phyloP scores from a whole-genome alignment of 495 filamentous ascomycete genomes.

The Penicillium odoratum region DNA sequence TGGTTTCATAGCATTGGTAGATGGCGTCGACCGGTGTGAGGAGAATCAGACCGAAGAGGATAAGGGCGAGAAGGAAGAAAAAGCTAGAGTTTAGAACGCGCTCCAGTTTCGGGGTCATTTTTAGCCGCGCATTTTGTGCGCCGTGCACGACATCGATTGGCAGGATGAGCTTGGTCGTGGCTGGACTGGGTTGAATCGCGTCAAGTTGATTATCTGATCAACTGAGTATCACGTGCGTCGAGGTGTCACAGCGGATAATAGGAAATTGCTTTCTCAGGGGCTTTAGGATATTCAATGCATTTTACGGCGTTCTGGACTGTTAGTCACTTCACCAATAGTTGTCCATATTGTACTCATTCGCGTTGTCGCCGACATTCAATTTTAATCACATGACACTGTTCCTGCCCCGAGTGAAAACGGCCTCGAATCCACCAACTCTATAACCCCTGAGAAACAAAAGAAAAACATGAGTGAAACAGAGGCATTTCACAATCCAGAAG shows the following conservation, averaged over 20 bases:
- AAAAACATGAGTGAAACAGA: constrained; percentile 19
- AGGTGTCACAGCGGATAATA: neutral
- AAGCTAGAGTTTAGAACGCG: constrained; percentile 78
- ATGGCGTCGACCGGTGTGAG: constrained; percentile 83
- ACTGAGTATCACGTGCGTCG: neutral
- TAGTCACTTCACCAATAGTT: neutral
- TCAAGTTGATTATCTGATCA: neutral
- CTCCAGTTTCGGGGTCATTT: constrained; percentile 59
- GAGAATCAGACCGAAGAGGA: constrained; percentile 70
- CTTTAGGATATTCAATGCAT: neutral
- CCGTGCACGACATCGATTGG: constrained; percentile 14
- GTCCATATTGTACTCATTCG: neutral
- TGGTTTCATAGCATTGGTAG: constrained; percentile 66
- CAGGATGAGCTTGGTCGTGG: constrained; percentile 1
- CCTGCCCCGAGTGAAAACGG: neutral
- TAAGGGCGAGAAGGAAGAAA: constrained; percentile 74
- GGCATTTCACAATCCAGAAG: constrained; percentile 11
- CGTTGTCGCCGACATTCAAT: neutral
- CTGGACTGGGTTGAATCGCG: neutral
- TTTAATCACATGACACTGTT: neutral
- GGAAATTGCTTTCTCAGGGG: neutral
- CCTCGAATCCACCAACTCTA: constrained; percentile 1
- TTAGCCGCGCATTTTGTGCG: constrained; percentile 25
- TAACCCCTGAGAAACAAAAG: constrained; percentile 6
- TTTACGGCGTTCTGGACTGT: neutral